These are phyloP conservation scores for Tolypocladium tundrense DNA, from an alignment of 2,329 filamentous ascomycete species.

Conservation along the genomic window DNA sequence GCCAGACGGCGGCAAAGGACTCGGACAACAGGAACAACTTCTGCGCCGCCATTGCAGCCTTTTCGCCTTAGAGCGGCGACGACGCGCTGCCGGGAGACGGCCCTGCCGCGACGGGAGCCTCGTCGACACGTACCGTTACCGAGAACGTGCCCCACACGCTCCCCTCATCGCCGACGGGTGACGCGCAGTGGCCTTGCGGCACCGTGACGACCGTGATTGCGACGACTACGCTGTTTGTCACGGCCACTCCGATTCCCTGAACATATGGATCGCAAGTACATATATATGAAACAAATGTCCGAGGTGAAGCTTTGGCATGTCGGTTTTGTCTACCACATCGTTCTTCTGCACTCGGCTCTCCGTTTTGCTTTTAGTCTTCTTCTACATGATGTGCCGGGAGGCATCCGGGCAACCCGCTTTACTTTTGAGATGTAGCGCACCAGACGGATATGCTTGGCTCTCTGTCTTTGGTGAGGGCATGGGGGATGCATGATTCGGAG, in stretches of 20 bases:
- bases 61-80: conserved; percentile 9
- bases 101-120: neutral
- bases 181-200: neutral
- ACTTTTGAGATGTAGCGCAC: neutral
- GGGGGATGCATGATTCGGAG: neutral
- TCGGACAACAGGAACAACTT: conserved; percentile 56
- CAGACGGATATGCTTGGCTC: neutral
- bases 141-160: neutral
- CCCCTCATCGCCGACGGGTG: neutral
- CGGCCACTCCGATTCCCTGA: conserved; percentile 7
- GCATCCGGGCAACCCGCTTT: neutral
- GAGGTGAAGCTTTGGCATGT: neutral
- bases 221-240: conserved; percentile 11
- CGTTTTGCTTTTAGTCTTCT: neutral
- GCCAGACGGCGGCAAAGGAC: conserved; percentile 41
- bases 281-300: neutral
- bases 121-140: neutral
- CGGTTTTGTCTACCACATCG: neutral
- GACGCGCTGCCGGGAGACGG: conserved; percentile 1
- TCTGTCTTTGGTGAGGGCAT: neutral
- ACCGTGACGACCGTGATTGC: conserved; percentile 7
- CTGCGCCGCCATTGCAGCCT: conserved; percentile 49
- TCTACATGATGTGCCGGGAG: neutral
- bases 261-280: conserved; percentile 2
- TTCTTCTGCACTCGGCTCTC: neutral